Evolutionary conservation across 2,329 filamentous ascomycete species (phyloP).

Genomic region (Sphaerostilbella broomeana): DNA sequence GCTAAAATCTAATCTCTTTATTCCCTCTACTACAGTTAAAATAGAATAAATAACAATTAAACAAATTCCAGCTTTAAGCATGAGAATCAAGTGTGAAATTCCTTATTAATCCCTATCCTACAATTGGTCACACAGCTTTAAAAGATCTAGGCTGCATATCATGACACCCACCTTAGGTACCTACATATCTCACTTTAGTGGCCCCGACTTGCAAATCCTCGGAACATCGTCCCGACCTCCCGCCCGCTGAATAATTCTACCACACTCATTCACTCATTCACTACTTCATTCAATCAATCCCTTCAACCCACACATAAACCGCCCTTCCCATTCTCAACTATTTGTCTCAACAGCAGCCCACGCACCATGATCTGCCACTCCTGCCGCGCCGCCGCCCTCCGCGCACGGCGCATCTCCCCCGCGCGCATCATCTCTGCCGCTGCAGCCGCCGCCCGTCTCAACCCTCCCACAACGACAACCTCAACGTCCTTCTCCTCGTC

Average conservation of each 20-base stretch:
- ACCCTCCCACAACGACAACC: background rate
- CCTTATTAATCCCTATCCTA: too few species aligned
- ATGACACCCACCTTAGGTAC: too few species aligned
- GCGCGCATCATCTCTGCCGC: background rate
- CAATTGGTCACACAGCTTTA: too few species aligned
- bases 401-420: constrained; percentile 1
- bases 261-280: background rate
- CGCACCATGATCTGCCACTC: constrained; percentile 15
- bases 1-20: too few species aligned
- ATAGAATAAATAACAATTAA: too few species aligned
- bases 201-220: constrained; percentile 9
- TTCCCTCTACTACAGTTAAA: too few species aligned
- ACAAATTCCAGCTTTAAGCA: too few species aligned
- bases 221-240: constrained; percentile 4
- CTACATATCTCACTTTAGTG: too few species aligned
- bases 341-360: background rate
- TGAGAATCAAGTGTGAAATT: too few species aligned
- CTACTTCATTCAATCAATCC: background rate
- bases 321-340: background rate
- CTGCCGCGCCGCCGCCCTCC: constrained; percentile 15
- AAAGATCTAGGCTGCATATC: too few species aligned
- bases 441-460: constrained; percentile 1
- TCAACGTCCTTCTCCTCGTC: background rate
- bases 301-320: too few species aligned
- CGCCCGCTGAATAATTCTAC: constrained; percentile 10